Conservation (phyloP, 208 protist species). For the Kentomonas sorsogonicus region DNA sequence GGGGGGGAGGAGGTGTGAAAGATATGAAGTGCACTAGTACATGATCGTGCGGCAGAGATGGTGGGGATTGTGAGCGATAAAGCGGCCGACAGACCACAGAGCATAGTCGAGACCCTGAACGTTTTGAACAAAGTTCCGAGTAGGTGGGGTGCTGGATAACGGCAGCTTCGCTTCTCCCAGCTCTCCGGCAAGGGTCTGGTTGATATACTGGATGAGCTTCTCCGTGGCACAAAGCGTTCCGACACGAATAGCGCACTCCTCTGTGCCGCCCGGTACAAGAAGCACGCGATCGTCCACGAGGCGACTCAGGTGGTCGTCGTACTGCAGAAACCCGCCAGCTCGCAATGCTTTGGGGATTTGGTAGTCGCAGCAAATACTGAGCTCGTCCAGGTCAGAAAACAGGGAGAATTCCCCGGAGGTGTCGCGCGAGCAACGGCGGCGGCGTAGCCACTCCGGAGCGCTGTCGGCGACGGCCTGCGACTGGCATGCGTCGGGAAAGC, state of each 20-base stretch:
- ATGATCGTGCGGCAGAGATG: constrained; percentile 63
- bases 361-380: constrained; percentile 85
- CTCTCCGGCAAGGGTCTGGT: background rate
- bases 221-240: constrained; percentile 40
- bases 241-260: constrained; percentile 70
- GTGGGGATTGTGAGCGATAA: constrained; percentile 29
- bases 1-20: no score
- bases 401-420: background rate
- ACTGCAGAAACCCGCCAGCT: constrained; percentile 49
- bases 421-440: background rate
- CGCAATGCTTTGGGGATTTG: constrained; percentile 80
- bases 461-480: background rate
- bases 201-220: constrained; percentile 38
- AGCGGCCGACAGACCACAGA: constrained; percentile 74
- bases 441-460: background rate
- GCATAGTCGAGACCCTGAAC: constrained; percentile 56
- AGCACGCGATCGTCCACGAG: constrained; percentile 49
- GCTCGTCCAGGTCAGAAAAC: constrained; percentile 41
- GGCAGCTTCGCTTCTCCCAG: background rate
- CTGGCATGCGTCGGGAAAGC: background rate
- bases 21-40: constrained; percentile 32
- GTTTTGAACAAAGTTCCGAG: constrained; percentile 6
- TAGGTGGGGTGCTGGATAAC: background rate
- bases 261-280: constrained; percentile 26
- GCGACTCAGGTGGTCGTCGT: constrained; percentile 33